These are phyloP conservation scores for Colletotrichum sp. DNA, from an alignment of 2,329 filamentous ascomycete species.

Conservation along the genomic window DNA sequence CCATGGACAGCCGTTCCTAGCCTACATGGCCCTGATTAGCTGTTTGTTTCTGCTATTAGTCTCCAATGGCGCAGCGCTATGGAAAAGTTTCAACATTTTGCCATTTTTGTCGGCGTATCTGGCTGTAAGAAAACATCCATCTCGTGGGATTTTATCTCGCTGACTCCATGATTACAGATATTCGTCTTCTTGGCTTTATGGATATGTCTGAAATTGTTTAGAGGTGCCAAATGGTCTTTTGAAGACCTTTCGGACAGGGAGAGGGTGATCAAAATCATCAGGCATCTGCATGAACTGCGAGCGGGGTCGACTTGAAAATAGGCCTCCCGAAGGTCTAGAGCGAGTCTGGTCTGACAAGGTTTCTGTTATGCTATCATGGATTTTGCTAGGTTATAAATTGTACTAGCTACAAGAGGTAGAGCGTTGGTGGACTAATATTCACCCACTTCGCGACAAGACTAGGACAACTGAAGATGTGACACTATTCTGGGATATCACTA, in stretches of 20 bases:
- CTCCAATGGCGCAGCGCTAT: background rate
- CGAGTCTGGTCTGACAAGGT: no score
- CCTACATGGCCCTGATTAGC: constrained; percentile 33
- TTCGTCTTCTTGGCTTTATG: background rate
- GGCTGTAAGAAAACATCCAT: background rate
- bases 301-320: background rate
- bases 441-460: no score
- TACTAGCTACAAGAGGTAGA: no score
- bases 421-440: no score
- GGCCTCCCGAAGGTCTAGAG: fast-evolving
- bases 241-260: background rate
- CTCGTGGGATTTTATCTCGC: no score
- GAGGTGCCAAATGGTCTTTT: background rate
- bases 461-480: no score
- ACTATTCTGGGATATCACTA: background rate
- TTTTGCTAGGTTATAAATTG: background rate
- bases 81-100: background rate
- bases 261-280: background rate
- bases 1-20: constrained; percentile 40
- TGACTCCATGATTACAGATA: background rate
- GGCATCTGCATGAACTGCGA: background rate
- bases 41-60: background rate
- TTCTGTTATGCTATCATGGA: background rate
- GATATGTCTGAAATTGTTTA: background rate
- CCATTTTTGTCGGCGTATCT: background rate